Evolutionary conservation across 352 stramenopile species (phyloP), one percentile per base, ranked within the genome.

Genomic region (Thalassiosira hispida): DNA sequence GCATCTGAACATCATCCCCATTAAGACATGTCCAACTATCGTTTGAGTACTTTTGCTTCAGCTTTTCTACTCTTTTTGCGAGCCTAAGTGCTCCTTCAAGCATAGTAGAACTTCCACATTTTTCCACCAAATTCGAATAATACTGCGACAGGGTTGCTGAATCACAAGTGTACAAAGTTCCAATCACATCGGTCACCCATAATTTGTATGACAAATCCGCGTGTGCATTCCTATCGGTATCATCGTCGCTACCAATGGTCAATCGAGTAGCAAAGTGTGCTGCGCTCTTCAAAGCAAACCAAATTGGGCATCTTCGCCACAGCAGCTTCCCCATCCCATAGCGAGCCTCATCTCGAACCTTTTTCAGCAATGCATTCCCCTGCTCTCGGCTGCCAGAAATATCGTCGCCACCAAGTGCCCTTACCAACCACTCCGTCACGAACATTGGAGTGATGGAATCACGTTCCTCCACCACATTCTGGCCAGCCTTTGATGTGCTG

Each of bases 251-350:
- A 5, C n/a, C n/a, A 3, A 31, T 56, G 4, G 47, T 56, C 20
- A 56, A 29, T 9, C 47, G 47, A 12, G 47, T 16, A 12, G 47
- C 47, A 25, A 56, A 31, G 47, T 56, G 47, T 29, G 20, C 16
- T 56, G 47, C 3, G 20, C 47, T 56, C 22, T 31, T 56, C 47
- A 56, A 56, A 25, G 47, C 47, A 56, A 56, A 56, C 47, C 47
- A 56, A 56, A 56, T 56, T 6, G 47, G 47, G 29, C 47, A 56
- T 56, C 47, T 56, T 25, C 47, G 47, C 47, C 47, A 56, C 47
- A 56, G n/a, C 16, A 56, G 47, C 22, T 31, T 56, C 22, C 47
- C 47, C n/a, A 31, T 56, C n/a, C 71, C 71, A 18, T 59, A 69
- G 40, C 27, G 55, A 47, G 55, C 55, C 20, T 63, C 55, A 16